phyloP scores from a whole-genome alignment of 192 early-diverging fungal genomes.

The Coemansia sp. region DNA sequence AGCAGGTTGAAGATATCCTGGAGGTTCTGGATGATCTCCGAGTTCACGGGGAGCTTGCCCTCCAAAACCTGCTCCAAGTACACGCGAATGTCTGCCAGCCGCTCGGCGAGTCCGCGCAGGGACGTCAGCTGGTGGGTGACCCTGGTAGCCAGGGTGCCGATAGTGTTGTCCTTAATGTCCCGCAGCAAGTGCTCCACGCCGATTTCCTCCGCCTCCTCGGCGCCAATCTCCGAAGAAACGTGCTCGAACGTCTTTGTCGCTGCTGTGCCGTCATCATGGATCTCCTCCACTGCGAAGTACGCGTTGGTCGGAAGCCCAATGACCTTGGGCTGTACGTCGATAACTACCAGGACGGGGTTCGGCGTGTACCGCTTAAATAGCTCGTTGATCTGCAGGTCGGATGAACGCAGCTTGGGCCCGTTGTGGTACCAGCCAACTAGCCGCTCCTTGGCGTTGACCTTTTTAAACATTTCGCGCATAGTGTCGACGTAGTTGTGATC shows the following conservation, averaged over 20 bases:
- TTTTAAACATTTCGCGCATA: constrained; percentile 99
- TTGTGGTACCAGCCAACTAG: constrained; percentile 99
- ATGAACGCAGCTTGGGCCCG: constrained; percentile 95
- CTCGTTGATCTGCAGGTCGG: constrained; percentile 98
- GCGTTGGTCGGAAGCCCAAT: constrained; percentile 95
- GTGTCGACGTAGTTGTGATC: constrained; percentile 99
- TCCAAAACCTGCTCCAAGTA: constrained; percentile 90
- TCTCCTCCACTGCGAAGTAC: constrained; percentile 97
- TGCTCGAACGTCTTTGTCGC: constrained; percentile 98
- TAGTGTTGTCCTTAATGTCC: constrained; percentile 98
- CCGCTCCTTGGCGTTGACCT: constrained; percentile 96
- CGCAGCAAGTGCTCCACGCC: constrained; percentile 98
- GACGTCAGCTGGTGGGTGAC: constrained; percentile 91
- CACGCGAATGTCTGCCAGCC: constrained; percentile 82
- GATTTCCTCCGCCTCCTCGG: constrained; percentile 99
- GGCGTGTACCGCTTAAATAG: constrained; percentile 94
- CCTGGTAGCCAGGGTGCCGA: constrained; percentile 92
- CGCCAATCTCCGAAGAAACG: constrained; percentile 92
- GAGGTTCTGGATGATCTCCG: constrained; percentile 96
- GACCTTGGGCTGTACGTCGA: constrained; percentile 94
- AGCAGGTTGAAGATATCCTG: constrained; percentile 99
- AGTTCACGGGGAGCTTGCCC: constrained; percentile 88
- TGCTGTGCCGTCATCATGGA: constrained; percentile 97
- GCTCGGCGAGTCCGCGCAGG: constrained; percentile 81
- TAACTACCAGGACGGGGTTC: constrained; percentile 96